Evolutionary conservation across 2,329 filamentous ascomycete genomes (phyloP), one percentile per base, ranked within the genome.

Genomic region (Neonectria hederae): DNA sequence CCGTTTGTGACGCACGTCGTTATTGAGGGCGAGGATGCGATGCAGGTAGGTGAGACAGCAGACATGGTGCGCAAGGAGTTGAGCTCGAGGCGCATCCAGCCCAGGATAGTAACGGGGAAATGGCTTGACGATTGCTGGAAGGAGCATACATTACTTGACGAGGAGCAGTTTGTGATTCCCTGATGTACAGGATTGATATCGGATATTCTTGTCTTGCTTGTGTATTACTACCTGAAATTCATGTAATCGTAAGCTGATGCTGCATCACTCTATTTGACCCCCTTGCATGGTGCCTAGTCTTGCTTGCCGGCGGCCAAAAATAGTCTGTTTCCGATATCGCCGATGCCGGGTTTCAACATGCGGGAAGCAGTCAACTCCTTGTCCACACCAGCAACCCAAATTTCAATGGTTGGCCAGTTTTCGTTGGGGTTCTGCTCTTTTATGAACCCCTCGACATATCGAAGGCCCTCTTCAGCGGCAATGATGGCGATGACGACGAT

Each of bases 301-400:
- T 76, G 97, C 78, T 97, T 97, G 22, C 94, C 94, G 77, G 95
- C 86, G 0, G 94, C 97, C 81, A 97, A 82, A 80, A 95, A 97
- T 79, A 98, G 78, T 54, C 95, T 84, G 80, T 98, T 95, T 1
- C 95, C 95, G 62, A 97, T 90, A 80, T 97, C 95, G 1, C 94
- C 95, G 68, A 97, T 75, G 0, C 95, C 95, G 0, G 94, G 94
- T 82, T 91, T 92, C 68, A 97, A 90, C 94, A 97, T 97, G 9
- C 95, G 94, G 69, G 84, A 85, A n/a, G 86, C 83, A 69, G 94
- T 93, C 58, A 96, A 83, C 75, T 87, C 86, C 67, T 81, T 81
- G 78, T 98, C 95, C 21, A 97, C 84, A 1, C 88, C 93, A 0
- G 93, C 95, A 42, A 95, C 84, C 89, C 92, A 97, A 59, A 98